phyloP scores from a whole-genome alignment of 108 stramenopile genomes.

The Fistulifera pelliculosa region DNA sequence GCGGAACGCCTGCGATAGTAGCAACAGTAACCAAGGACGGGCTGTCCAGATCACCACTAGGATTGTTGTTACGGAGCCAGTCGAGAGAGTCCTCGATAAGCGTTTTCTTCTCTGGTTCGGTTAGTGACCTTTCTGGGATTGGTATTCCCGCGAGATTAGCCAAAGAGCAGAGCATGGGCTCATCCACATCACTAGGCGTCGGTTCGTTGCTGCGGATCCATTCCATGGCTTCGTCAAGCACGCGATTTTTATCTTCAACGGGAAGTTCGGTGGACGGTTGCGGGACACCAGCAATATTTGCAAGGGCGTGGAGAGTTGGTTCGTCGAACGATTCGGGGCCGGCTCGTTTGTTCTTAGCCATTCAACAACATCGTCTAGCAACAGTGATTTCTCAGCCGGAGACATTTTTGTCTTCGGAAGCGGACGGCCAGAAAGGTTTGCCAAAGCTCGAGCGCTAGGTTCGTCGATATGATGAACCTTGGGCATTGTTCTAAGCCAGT shows the following conservation, averaged over 20 bases:
- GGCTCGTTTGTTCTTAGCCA: slow-evolving; percentile 17
- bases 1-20: slow-evolving; percentile 14
- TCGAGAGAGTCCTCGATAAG: slow-evolving; percentile 20
- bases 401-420: neutral
- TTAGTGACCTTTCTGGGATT: neutral
- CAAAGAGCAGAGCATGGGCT: slow-evolving; percentile 3
- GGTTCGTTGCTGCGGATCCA: slow-evolving; percentile 20
- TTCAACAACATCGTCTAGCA: slow-evolving; percentile 11
- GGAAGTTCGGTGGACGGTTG: neutral
- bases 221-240: slow-evolving; percentile 24
- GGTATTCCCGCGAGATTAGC: slow-evolving; percentile 8
- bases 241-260: neutral
- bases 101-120: slow-evolving; percentile 3
- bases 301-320: slow-evolving; percentile 4
- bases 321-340: slow-evolving; percentile 6
- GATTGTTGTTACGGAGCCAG: slow-evolving; percentile 15
- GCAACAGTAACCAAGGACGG: slow-evolving; percentile 5
- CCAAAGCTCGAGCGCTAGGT: slow-evolving; percentile 1
- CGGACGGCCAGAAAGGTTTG: slow-evolving; percentile 2
- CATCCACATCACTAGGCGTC: slow-evolving; percentile 2
- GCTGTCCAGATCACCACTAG: slow-evolving; percentile 8
- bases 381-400: slow-evolving; percentile 4
- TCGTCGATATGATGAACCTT: slow-evolving; percentile 1
- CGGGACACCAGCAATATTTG: slow-evolving; percentile 6
- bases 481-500: slow-evolving; percentile 15